phyloP scores from a whole-genome alignment of 208 protist species.

The Trypanosoma theileri region DNA sequence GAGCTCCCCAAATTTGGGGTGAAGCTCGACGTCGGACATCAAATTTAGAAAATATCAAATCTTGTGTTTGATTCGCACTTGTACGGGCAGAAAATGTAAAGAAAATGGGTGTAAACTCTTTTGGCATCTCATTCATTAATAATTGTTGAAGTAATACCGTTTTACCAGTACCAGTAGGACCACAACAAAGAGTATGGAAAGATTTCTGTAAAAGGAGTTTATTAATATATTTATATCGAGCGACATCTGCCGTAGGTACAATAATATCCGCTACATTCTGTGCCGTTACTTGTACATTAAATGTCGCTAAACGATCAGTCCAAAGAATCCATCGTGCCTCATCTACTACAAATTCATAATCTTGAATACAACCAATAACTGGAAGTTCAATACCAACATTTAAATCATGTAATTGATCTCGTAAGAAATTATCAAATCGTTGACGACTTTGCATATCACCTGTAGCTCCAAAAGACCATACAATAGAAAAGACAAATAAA shows the following conservation, averaged over 20 bases:
- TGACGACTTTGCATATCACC: slow-evolving; percentile 87
- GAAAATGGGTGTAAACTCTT: slow-evolving; percentile 95
- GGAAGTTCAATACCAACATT: slow-evolving; percentile 84
- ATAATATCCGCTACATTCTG: slow-evolving; percentile 96
- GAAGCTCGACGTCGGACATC: slow-evolving; percentile 94
- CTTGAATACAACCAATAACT: slow-evolving; percentile 92
- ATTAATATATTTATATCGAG: slow-evolving; percentile 96
- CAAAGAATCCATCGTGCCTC: slow-evolving; percentile 92
- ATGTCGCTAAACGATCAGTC: slow-evolving; percentile 88
- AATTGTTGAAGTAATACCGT: slow-evolving; percentile 95
- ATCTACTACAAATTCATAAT: slow-evolving; percentile 93
- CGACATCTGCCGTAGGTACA: slow-evolving; percentile 96
- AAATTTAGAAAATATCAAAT: slow-evolving; percentile 97
- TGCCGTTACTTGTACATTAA: slow-evolving; percentile 82
- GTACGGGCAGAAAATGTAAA: slow-evolving; percentile 98
- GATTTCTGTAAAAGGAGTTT: slow-evolving; percentile 88
- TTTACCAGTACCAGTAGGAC: slow-evolving; percentile 98
- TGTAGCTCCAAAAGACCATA: slow-evolving; percentile 98
- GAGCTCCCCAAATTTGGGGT: slow-evolving; percentile 96
- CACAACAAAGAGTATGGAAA: slow-evolving; percentile 94
- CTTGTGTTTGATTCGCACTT: slow-evolving; percentile 96
- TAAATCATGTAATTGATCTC: slow-evolving; percentile 69
- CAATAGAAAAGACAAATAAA: slow-evolving; percentile 95
- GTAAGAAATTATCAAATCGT: slow-evolving; percentile 94
- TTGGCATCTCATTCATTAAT: slow-evolving; percentile 93